Evolutionary conservation across 1,284 basidiomycete genomes (phyloP), one percentile per base, ranked within the genome.

Genomic region (Meripilus lineatus): DNA sequence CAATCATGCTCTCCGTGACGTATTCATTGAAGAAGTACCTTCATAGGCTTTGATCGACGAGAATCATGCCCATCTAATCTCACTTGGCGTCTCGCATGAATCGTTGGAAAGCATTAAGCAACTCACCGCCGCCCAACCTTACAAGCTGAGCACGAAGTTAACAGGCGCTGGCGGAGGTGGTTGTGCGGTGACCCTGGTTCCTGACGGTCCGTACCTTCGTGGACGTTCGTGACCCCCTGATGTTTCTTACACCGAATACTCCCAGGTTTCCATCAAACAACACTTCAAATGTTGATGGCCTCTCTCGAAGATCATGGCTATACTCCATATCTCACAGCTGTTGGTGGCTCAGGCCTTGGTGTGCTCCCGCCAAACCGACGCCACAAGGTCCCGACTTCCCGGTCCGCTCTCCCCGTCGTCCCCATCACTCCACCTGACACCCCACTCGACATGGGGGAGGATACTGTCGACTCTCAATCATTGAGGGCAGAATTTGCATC

Each of bases 121-220:
- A 24, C 81, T 77, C 55, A 92, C 93, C 0, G 66, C 71, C 3
- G 69, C 70, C 13, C 58, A 69, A 49, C 82, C 83, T 5, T 89
- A 85, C 65, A 69, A 68, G 5, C 71, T 99, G 38, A 83, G 84
- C 52, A 97, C 95, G n/a, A 99, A 99, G 71, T 68, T 99, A 43
- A 99, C 96, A 2, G 96, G 96, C 32, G 95, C 96, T 2, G 96
- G 96, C n/a, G 96, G 96, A 22, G 96, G 96, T 14, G 96, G 96
- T 14, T 99, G 96, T 59, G 89, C 95, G 2, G 93, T 99, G 22
- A 98, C 94, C 4, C 78, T 99, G 25, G 75, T 99, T 40, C 94
- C 94, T 40, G 93, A 97, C 67, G 78, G 92, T 83, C 48, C 45
- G 74, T 66, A n/a, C 46, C 28, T 42, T 22, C 18, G 8, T 26